Conservation (phyloP, 2,329 filamentous ascomycete species). For the Stagonosporopsis cucurbitacearum region DNA sequence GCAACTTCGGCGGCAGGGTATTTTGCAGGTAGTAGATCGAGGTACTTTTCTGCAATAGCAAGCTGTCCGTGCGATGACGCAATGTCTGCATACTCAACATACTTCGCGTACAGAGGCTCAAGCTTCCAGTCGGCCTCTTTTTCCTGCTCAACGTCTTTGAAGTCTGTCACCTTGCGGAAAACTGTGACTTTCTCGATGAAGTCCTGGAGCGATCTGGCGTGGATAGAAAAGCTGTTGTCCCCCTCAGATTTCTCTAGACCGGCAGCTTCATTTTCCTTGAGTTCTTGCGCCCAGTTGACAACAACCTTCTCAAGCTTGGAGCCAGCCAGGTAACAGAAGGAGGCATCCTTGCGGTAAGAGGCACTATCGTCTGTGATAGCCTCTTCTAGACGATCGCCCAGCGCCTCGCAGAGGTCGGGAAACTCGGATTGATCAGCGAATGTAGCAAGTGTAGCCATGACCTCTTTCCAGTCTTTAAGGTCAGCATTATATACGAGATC, state of each 20-base stretch:
- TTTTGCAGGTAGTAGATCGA: constrained; percentile 80
- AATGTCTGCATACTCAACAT: constrained; percentile 96
- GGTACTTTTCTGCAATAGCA: constrained; percentile 85
- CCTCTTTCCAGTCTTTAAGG: constrained; percentile 92
- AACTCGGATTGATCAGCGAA: constrained; percentile 93
- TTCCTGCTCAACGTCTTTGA: constrained; percentile 76
- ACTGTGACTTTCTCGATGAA: constrained; percentile 99
- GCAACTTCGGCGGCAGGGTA: constrained; percentile 90
- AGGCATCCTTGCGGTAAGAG: constrained; percentile 78
- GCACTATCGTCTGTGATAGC: constrained; percentile 60
- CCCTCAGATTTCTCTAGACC: constrained; percentile 71
- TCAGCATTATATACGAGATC: constrained; percentile 97
- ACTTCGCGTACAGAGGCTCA: constrained; percentile 86
- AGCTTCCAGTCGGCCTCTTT: constrained; percentile 87
- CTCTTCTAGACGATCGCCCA: constrained; percentile 89
- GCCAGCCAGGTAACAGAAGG: constrained; percentile 94
- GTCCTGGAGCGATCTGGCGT: constrained; percentile 84
- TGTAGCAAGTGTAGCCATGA: constrained; percentile 94
- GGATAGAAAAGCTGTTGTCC: constrained; percentile 88
- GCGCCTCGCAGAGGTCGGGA: constrained; percentile 89
- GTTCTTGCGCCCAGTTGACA: constrained; percentile 88
- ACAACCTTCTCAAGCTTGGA: constrained; percentile 98
- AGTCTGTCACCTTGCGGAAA: constrained; percentile 93
- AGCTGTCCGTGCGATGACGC: constrained; percentile 89
- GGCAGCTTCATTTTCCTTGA: constrained; percentile 81